Evolutionary conservation across 495 filamentous ascomycete species (phyloP), one percentile per base, ranked within the genome.

Genomic region (Talaromyces trachyspermus): DNA sequence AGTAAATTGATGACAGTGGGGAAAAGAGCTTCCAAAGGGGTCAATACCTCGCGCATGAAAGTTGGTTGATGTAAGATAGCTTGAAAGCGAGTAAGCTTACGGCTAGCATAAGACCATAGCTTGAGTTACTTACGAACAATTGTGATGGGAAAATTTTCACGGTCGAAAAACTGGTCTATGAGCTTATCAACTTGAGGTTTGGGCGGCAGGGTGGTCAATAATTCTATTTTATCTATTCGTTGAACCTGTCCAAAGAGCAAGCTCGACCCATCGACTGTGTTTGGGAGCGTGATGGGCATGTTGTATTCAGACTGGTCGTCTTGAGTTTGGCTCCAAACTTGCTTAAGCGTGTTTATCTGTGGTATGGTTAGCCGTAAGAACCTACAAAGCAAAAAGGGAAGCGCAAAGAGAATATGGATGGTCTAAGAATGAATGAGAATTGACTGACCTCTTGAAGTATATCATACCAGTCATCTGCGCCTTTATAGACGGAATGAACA

Each of bases 391-490:
- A 22, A 22, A 18, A 3, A 17, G 11, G 5, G 11, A 26, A 26
- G 9, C 2, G 7, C 33, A 17, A 12, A 7, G 14, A 12, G 6
- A 35, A 22, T 11, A 24, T 11, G 10, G 18, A 19, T 25, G 9
- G 9, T 39, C 5, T 39, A 8, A 8, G 12, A 7, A 14, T 15
- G 37, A 7, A 11, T 19, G 19, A 2, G 8, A 7, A 32, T 6
- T 24, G 1, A 41, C 17, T 14, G 35, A 46, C 44, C 14, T 46
- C 44, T 20, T 46, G 44, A 2, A 46, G 30, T 33, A 46, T 20
- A 46, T 46, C 44, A 46, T 46, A 46, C 44, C 44, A 46, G n/a
- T 46, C 44, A 8, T 46, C 30, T 36, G 20, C 44, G 24, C 32
- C 44, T 35, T 33, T 36, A 35, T 46, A 46, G 6, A 46, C 22